Percentiles rank a stretch among this genome's conserved stretches.
Evolutionary conservation across 306 rosid genomes (phyloP).

Genomic region (Glycine tomentella): DNA sequence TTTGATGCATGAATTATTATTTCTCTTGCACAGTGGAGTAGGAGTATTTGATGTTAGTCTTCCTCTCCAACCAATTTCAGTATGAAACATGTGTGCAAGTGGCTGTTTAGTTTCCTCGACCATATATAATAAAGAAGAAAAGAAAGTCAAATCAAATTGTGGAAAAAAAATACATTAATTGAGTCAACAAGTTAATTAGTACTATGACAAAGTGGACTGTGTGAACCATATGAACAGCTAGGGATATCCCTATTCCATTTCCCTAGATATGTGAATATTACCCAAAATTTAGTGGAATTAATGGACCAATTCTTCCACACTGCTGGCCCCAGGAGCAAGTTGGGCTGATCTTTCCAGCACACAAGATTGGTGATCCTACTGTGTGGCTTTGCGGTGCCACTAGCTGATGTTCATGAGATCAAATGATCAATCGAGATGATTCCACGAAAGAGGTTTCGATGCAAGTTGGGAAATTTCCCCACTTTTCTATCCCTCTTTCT

Average conservation of each 20-base stretch:
- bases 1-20: neutral
- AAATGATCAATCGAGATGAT: conserved; percentile 45
- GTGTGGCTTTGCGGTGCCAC: conserved; percentile 36
- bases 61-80: conserved; percentile 1
- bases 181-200: conserved; percentile 28
- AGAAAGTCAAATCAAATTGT: conserved; percentile 16
- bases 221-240: neutral
- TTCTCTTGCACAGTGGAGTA: neutral
- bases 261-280: conserved; percentile 5
- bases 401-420: conserved; percentile 2
- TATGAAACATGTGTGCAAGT: conserved; percentile 17
- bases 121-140: neutral
- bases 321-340: conserved; percentile 42
- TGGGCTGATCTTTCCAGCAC: conserved; percentile 50
- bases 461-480: conserved; percentile 46
- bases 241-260: neutral
- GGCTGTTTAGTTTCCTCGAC: neutral
- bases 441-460: conserved; percentile 44
- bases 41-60: conserved; percentile 1
- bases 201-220: neutral
- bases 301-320: conserved; percentile 13
- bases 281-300: neutral
- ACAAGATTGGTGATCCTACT: conserved; percentile 29
- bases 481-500: neutral
- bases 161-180: neutral